Percentiles rank a stretch among this genome's conserved stretches.
Evolutionary conservation across 1,284 basidiomycete species (phyloP).

Genomic region (Mycosarcoma mackinlayi): DNA sequence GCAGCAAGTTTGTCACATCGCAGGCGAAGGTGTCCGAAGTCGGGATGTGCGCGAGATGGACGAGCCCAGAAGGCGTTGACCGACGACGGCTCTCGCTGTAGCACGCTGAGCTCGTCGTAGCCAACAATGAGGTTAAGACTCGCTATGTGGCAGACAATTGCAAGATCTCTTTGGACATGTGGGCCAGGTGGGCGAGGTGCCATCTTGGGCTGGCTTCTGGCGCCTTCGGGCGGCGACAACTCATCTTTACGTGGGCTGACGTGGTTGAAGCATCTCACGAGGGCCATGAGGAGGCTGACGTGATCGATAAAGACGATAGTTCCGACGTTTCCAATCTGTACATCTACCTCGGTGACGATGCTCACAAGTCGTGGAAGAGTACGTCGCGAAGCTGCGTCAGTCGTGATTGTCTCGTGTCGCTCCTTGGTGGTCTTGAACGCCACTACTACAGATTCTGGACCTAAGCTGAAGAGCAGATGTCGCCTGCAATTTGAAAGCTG

Average conservation of each 20-base stretch:
- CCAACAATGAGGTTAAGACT: slow-evolving; percentile 40
- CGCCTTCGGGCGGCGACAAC: background rate
- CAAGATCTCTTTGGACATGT: slow-evolving; percentile 2
- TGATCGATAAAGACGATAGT: slow-evolving; percentile 36
- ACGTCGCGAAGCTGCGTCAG: slow-evolving; percentile 15
- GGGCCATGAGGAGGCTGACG: slow-evolving; percentile 15
- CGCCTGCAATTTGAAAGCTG: too few relatives aligned
- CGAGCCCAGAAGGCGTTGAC: slow-evolving; percentile 48
- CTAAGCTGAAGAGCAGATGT: slow-evolving; percentile 30
- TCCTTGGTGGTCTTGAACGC: slow-evolving; percentile 37
- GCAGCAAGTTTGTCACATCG: slow-evolving; percentile 28
- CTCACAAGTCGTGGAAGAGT: slow-evolving; percentile 22
- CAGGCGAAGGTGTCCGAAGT: slow-evolving; percentile 53
- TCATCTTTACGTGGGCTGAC: background rate
- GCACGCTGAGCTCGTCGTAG: slow-evolving; percentile 30
- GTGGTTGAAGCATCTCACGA: slow-evolving; percentile 1
- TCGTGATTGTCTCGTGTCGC: slow-evolving; percentile 11
- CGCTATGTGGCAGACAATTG: slow-evolving; percentile 14
- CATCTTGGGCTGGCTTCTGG: background rate
- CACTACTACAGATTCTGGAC: slow-evolving; percentile 17
- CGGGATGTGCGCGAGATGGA: slow-evolving; percentile 42
- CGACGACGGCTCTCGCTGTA: background rate
- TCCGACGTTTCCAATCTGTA: slow-evolving; percentile 32
- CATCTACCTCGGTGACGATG: slow-evolving; percentile 22
- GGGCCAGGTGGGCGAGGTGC: too few relatives aligned